Percentiles rank a stretch among this genome's conserved stretches.
These are phyloP conservation scores for Lumnitzera littorea DNA, from an alignment of 345 rosid species.

Conservation along the genomic window DNA sequence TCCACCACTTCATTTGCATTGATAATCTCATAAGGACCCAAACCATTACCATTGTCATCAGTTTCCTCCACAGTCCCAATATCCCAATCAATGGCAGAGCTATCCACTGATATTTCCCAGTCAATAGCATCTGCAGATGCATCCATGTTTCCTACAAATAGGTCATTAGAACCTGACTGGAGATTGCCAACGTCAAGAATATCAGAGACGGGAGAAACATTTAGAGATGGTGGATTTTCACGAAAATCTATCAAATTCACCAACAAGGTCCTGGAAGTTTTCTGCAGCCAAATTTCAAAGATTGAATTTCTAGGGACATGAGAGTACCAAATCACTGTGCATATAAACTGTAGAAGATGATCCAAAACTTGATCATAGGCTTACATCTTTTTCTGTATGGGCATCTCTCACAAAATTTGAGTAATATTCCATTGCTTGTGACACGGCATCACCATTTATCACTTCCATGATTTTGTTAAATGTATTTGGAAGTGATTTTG, in stretches of 20 bases:
- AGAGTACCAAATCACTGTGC: neutral
- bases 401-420: conserved; percentile 70
- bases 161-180: conserved; percentile 32
- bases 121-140: conserved; percentile 52
- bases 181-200: conserved; percentile 32
- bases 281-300: conserved; percentile 43
- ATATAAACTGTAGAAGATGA: neutral
- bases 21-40: conserved; percentile 87
- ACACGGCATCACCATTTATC: conserved; percentile 58
- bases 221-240: conserved; percentile 71
- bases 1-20: conserved; percentile 45
- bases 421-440: conserved; percentile 70
- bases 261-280: conserved; percentile 38
- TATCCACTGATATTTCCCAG: conserved; percentile 89
- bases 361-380: conserved; percentile 12
- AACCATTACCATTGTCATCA: conserved; percentile 66
- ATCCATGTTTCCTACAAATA: conserved; percentile 33
- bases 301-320: conserved; percentile 8
- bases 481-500: conserved; percentile 76
- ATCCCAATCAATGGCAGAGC: conserved; percentile 88
- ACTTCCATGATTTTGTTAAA: conserved; percentile 71
- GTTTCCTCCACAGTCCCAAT: conserved; percentile 74
- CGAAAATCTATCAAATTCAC: conserved; percentile 56
- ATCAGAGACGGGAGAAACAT: conserved; percentile 50
- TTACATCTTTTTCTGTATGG: conserved; percentile 88